Conservation (phyloP, 306 rosid species). For the Quercus alba region DNA sequence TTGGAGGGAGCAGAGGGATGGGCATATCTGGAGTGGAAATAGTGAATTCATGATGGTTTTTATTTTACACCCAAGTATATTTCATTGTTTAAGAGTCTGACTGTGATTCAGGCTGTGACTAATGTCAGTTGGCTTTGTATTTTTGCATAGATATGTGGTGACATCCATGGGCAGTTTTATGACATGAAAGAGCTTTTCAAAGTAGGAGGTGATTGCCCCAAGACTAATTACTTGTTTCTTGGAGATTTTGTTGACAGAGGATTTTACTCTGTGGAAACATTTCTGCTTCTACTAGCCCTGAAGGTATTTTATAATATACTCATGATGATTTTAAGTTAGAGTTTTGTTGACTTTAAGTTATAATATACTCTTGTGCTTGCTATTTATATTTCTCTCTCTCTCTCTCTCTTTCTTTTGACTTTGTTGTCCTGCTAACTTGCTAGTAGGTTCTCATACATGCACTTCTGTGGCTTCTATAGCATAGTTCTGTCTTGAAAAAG, state of each 20-base stretch:
- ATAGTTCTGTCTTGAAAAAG: background rate
- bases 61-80: background rate
- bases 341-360: background rate
- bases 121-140: slow-evolving; percentile 8
- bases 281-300: slow-evolving; percentile 88
- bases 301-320: slow-evolving; percentile 53
- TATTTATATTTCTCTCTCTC: background rate
- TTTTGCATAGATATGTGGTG: slow-evolving; percentile 81
- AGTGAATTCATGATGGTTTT: background rate
- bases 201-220: slow-evolving; percentile 99
- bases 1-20: background rate
- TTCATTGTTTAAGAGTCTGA: background rate
- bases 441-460: slow-evolving; percentile 3
- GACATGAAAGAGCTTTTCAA: slow-evolving; percentile 99
- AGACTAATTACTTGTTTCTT: slow-evolving; percentile 92
- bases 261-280: slow-evolving; percentile 88
- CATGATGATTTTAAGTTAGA: background rate
- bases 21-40: background rate
- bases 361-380: background rate
- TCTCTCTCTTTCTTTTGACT: background rate
- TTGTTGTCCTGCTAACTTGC: slow-evolving; percentile 1
- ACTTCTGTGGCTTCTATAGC: background rate
- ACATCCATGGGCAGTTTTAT: slow-evolving; percentile 97
- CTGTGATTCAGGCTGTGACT: slow-evolving; percentile 11
- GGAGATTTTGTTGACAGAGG: slow-evolving; percentile 99